These are phyloP conservation scores for Magnusiomyces paraingens DNA, from an alignment of 1,139 yeast species.

Conservation along the genomic window DNA sequence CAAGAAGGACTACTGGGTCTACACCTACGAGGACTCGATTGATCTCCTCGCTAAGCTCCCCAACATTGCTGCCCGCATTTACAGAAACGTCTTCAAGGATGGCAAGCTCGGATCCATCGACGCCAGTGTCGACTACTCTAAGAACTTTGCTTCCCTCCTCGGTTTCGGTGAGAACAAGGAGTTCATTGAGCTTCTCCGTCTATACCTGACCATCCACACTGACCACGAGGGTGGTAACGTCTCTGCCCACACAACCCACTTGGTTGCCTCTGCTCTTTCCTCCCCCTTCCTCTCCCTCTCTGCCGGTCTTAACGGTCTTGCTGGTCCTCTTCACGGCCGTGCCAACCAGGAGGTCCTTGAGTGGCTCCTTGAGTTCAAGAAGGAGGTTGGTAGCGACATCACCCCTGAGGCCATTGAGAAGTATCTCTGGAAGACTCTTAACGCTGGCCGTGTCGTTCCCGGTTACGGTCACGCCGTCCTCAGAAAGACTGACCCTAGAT, in stretches of 20 bases:
- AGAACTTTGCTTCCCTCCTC: conserved; percentile 79
- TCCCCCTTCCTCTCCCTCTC: conserved; percentile 92
- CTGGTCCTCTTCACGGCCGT: conserved; percentile 98
- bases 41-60: conserved; percentile 63
- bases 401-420: conserved; percentile 79
- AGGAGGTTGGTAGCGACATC: conserved; percentile 67
- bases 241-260: conserved; percentile 95
- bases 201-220: conserved; percentile 92
- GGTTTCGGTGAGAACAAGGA: conserved; percentile 77
- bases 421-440: conserved; percentile 89
- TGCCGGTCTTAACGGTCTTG: conserved; percentile 95
- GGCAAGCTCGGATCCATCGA: conserved; percentile 72
- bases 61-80: conserved; percentile 57
- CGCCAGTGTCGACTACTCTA: conserved; percentile 80
- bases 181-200: conserved; percentile 88
- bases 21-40: conserved; percentile 58
- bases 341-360: conserved; percentile 98
- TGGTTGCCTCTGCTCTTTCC: conserved; percentile 93
- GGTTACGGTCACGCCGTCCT: conserved; percentile 98
- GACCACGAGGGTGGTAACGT: conserved; percentile 99
- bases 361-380: conserved; percentile 84
- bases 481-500: conserved; percentile 97
- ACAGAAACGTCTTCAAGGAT: conserved; percentile 63
- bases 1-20: conserved; percentile 64
- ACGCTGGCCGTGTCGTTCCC: conserved; percentile 94